These are phyloP conservation scores for Capniomyces stellatus DNA, from an alignment of 371 early-diverging fungal species.

Conservation along the genomic window DNA sequence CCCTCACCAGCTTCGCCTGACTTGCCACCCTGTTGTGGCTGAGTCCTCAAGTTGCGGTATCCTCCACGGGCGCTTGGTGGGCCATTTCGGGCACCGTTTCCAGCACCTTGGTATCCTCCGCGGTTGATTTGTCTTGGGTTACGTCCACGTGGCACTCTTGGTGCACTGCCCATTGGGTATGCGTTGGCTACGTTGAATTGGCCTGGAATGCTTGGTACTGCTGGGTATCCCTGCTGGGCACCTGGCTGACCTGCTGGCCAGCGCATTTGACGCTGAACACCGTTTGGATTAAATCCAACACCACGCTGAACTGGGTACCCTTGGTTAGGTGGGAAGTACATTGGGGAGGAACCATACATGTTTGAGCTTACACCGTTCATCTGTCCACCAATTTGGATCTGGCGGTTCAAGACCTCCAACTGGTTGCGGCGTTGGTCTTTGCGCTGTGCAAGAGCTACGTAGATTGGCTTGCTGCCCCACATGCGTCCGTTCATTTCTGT, in stretches of 20 bases:
- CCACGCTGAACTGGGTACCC: conserved; percentile 16
- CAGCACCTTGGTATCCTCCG: conserved; percentile 18
- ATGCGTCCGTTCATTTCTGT: conserved; percentile 84
- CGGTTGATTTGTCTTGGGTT: not conserved
- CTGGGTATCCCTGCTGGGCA: conserved; percentile 31
- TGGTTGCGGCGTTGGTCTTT: conserved; percentile 87
- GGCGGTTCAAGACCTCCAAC: conserved; percentile 84
- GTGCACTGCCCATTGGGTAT: conserved; percentile 6
- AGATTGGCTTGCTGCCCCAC: conserved; percentile 88
- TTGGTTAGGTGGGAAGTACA: conserved; percentile 20
- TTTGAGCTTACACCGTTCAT: conserved; percentile 17
- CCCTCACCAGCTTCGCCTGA: conserved; percentile 13
- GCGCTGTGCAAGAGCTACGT: conserved; percentile 94
- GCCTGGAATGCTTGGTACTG: conserved; percentile 18
- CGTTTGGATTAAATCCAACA: conserved; percentile 7
- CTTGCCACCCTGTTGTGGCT: conserved; percentile 13
- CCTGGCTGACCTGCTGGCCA: conserved; percentile 26
- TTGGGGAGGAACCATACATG: conserved; percentile 15
- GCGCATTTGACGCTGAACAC: conserved; percentile 23
- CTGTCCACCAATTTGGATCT: conserved; percentile 29
- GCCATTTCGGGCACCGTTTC: conserved; percentile 13
- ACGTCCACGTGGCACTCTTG: not conserved
- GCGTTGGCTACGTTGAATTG: conserved; percentile 11
- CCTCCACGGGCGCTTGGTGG: conserved; percentile 9
- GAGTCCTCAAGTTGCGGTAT: not conserved